Evolutionary conservation across 2,329 filamentous ascomycete genomes (phyloP), one percentile per base, ranked within the genome.

Genomic region (Arthrobotrys iridis): DNA sequence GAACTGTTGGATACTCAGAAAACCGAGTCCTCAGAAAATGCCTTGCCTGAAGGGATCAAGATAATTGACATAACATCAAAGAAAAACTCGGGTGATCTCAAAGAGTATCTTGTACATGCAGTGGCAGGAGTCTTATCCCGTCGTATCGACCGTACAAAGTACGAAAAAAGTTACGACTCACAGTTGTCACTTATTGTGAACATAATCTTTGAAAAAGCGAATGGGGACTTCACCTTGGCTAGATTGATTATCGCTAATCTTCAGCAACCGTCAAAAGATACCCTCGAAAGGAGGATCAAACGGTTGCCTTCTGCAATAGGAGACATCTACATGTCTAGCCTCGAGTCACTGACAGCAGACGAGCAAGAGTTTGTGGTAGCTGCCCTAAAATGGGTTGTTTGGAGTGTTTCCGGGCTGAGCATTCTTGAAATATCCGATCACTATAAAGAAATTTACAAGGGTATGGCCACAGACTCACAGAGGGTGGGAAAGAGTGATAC

Each of bases 221-320:
- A 62, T 8, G 65, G 65, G 10, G 65, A 70, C 15, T 70, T 70
- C 15, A 70, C 65, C 11, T 40, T 70, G 11, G 65, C 65, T 10
- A 28, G 65, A 46, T 46, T 70, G 57, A 70, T 70, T 24, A 62
- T 70, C 18, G 65, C 65, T 10, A 70, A 70, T 35, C 45, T 70
- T 18, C 65, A 70, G 24, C 65, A 70, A 28, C 65, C 65, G 4
- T 70, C 65, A 8, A 70, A 57, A 26, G 43, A 62, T 22, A 55
- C 57, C 2, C 33, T 70, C 15, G 65, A 70, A 11, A 48, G 57
- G 20, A 48, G 46, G n/a, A 60, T 70, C 6, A 46, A 70, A 37
- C 13, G 33, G 11, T 18, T 70, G 33, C 65, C 65, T 2, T 35
- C 55, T 18, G 65, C 65, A 15, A 70, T 70, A 45, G 65, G 65